Percentiles rank a stretch among this genome's conserved stretches.
Evolutionary conservation across 2,329 filamentous ascomycete species (phyloP).

Genomic region (Incumbomyces lentus): DNA sequence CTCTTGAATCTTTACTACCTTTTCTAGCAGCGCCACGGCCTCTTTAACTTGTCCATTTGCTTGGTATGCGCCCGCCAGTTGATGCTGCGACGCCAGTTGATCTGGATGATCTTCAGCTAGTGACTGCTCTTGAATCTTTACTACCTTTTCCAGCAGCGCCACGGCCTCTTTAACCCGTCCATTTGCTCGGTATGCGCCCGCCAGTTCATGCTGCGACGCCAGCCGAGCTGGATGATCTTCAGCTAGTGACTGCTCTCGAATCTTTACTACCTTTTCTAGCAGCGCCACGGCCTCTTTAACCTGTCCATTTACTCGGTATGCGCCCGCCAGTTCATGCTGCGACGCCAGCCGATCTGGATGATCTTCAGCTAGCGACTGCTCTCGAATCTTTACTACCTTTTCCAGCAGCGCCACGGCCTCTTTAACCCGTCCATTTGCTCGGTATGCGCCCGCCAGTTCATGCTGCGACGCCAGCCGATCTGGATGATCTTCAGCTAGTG

Average conservation of each 20-base stretch:
- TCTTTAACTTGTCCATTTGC: constrained; percentile 14
- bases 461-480: constrained; percentile 7
- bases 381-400: too few relatives aligned
- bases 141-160: too few relatives aligned
- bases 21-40: constrained; percentile 15
- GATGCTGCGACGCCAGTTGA: constrained; percentile 12
- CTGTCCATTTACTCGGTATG: constrained; percentile 12
- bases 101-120: constrained; percentile 22
- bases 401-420: too few relatives aligned
- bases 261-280: constrained; percentile 17
- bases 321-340: constrained; percentile 13
- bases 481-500: constrained; percentile 19
- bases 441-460: background rate
- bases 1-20: constrained; percentile 18
- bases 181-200: constrained; percentile 13
- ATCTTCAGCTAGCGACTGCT: too few relatives aligned
- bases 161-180: constrained; percentile 8
- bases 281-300: constrained; percentile 13
- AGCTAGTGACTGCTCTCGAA: constrained; percentile 18
- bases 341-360: constrained; percentile 9
- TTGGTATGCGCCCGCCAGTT: constrained; percentile 15
- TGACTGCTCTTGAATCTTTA: constrained; percentile 16
- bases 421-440: background rate
- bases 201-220: constrained; percentile 12
- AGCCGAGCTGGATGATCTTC: constrained; percentile 21